phyloP scores from a whole-genome alignment of 2,329 filamentous ascomycete species.

The Penicillium hesseltinei region DNA sequence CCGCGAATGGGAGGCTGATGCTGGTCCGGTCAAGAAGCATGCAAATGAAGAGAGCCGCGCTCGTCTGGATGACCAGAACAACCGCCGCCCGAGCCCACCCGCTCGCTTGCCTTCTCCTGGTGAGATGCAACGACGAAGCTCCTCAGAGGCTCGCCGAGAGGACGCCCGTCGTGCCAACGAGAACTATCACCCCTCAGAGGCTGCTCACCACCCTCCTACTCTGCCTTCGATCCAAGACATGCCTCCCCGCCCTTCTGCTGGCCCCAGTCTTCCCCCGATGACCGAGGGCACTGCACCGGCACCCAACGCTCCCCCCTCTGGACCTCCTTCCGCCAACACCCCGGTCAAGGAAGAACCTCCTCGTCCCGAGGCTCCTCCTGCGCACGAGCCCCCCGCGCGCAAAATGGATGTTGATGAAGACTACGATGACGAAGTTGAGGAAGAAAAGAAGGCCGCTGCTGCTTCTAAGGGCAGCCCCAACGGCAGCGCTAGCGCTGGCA shows the following conservation, averaged over 20 bases:
- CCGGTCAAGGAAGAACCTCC: constrained; percentile 56
- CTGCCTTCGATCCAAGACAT: constrained; percentile 52
- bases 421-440: constrained; percentile 91
- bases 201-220: constrained; percentile 76
- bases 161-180: constrained; percentile 72
- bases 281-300: constrained; percentile 45
- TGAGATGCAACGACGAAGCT: constrained; percentile 71
- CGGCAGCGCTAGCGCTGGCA: constrained; percentile 28
- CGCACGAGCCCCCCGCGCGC: constrained; percentile 79
- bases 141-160: constrained; percentile 67
- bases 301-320: constrained; percentile 45
- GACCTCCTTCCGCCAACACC: constrained; percentile 49
- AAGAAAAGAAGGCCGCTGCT: constrained; percentile 59
- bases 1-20: constrained; percentile 90
- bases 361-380: constrained; percentile 50
- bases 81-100: constrained; percentile 66
- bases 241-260: constrained; percentile 47
- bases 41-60: constrained; percentile 84
- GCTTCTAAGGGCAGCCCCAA: constrained; percentile 38
- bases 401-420: constrained; percentile 98
- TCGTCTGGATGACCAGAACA: constrained; percentile 78
- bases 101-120: constrained; percentile 61
- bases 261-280: constrained; percentile 58
- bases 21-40: constrained; percentile 70
- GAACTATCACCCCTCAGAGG: constrained; percentile 86